A percentile compares a stretch with the other conserved stretches of the same genome.
Conservation (phyloP, 2,329 filamentous ascomycete species). For the Parastagonospora avenae region DNA sequence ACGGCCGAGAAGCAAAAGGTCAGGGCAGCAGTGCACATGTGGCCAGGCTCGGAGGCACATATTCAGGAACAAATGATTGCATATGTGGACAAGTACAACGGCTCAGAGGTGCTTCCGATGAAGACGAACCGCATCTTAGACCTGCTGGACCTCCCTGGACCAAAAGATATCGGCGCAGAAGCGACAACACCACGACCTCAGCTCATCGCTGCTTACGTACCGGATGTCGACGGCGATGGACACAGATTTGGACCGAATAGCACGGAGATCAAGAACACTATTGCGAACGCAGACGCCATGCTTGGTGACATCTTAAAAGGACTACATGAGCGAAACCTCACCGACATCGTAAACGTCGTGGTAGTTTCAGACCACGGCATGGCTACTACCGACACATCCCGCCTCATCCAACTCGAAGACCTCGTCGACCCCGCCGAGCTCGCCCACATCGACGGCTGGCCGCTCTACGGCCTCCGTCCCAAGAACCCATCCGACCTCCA, state of each 20-base stretch:
- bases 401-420: slow-evolving; percentile 89
- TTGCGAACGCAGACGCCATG: slow-evolving; percentile 81
- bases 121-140: slow-evolving; percentile 82
- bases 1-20: slow-evolving; percentile 85
- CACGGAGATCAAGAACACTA: slow-evolving; percentile 82
- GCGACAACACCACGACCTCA: slow-evolving; percentile 71
- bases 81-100: slow-evolving; percentile 84
- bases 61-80: slow-evolving; percentile 75
- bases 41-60: slow-evolving; percentile 93
- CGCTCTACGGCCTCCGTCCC: slow-evolving; percentile 84
- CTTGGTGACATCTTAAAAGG: slow-evolving; percentile 76
- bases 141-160: slow-evolving; percentile 82
- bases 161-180: slow-evolving; percentile 61
- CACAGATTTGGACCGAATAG: slow-evolving; percentile 93
- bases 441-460: slow-evolving; percentile 91
- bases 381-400: slow-evolving; percentile 83
- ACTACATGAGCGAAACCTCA: slow-evolving; percentile 80
- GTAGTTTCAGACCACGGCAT: slow-evolving; percentile 99
- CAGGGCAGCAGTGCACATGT: slow-evolving; percentile 91
- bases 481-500: slow-evolving; percentile 71
- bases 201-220: slow-evolving; percentile 92
- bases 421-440: slow-evolving; percentile 78
- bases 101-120: slow-evolving; percentile 70
- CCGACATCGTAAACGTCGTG: slow-evolving; percentile 87
- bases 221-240: slow-evolving; percentile 85